Evolutionary conservation across 208 protist species (phyloP), one percentile per base, ranked within the genome.

Genomic region (Wallacemonas sp.): DNA sequence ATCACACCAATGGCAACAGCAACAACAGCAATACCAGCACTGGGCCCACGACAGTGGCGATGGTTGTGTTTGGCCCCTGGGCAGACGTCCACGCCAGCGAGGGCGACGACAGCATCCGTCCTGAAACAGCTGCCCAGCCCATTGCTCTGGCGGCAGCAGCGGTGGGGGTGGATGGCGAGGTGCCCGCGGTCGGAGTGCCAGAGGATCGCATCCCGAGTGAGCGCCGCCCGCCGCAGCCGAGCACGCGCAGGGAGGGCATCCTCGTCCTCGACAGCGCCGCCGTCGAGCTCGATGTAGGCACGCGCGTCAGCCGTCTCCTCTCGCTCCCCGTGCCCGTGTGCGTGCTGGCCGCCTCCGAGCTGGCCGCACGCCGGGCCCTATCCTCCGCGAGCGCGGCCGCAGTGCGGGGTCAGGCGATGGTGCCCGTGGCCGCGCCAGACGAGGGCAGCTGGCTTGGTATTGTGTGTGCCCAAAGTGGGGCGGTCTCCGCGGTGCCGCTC

Each of bases 231-330:
- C 46, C 67, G 61, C 63, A 69, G 33, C 46, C 77, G 1, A 32
- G 22, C 36, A 41, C 8, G 5, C 70, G 77, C 2, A 65, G 72
- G 25, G 86, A 89, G 59, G 82, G 86, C 52, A 69, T 92, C 22
- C 65, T 89, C 7, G 67, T 89, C 4, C 65, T 92, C 23, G 86
- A 92, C 74, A 70, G 61, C 25, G 77, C 81, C 2, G 62, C 41
- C 20, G 75, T 92, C 32, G 86, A 87, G 46, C 54, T 92, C 18
- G 44, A 28, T 4, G 74, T 83, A 20, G 66, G 65, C 29, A 81
- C 82, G 14, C 67, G 59, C 7, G 45, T 89, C 23, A 63, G 29
- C 14, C 66, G 42, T n/a, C 66, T 38, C 23, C n/a, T 28, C 57
- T 26, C 33, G 54, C 39, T 38, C 38, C 29, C 36, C 42, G 28